A percentile compares a stretch with the other conserved stretches of the same genome.
These are phyloP conservation scores for Tolypocladium amazonense DNA, from an alignment of 2,329 filamentous ascomycete genomes.

Conservation along the genomic window DNA sequence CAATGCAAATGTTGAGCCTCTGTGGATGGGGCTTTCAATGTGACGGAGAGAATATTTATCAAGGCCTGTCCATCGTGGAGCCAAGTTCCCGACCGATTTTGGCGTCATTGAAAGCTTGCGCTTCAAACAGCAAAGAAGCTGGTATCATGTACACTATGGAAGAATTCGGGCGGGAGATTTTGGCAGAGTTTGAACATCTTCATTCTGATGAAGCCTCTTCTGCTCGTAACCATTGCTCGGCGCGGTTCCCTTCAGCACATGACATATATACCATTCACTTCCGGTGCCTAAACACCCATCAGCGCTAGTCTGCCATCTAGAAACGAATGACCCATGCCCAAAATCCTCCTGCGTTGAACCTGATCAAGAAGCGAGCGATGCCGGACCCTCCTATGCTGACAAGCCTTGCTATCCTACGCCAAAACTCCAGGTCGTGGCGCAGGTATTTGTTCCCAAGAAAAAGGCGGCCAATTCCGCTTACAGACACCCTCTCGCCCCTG, in stretches of 20 bases:
- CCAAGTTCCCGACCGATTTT: background rate
- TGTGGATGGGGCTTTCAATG: background rate
- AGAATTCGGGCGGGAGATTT: background rate
- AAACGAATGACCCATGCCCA: background rate
- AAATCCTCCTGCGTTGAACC: background rate
- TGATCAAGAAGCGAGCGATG: background rate
- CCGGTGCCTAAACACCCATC: background rate
- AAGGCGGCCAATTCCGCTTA: background rate
- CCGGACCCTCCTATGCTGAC: background rate
- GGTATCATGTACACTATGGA: background rate
- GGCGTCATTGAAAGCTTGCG: background rate
- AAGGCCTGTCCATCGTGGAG: background rate
- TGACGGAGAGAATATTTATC: background rate
- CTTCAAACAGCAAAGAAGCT: background rate
- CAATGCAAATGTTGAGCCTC: background rate
- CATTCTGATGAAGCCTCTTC: background rate
- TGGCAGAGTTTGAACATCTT: background rate
- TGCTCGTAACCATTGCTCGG: background rate
- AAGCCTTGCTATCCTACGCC: background rate
- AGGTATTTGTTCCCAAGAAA: background rate
- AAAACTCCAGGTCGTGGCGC: background rate
- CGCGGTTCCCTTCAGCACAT: background rate
- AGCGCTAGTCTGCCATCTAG: background rate
- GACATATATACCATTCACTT: background rate
- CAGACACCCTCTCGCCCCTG: background rate